Base-by-base conservation (phyloP, 495 filamentous ascomycete genomes). In the Aspergillus affinis region DNA sequence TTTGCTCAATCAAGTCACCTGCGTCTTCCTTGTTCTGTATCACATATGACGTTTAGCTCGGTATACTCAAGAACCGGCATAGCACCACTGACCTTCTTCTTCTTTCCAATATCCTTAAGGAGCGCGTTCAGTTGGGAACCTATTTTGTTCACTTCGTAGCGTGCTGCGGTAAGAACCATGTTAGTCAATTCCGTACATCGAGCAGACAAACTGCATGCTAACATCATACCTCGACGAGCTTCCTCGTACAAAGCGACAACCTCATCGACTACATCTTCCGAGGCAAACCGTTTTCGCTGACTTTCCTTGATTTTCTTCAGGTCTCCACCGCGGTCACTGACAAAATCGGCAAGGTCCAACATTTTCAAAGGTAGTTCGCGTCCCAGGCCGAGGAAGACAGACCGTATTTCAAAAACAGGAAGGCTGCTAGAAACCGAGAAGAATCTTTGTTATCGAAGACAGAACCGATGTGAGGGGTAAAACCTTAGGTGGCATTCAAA, bases 171-270 rank as follows among this genome's bases (percentile, higher is more conserved):
- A 55, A 6, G n/a, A 46, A 21, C 58, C 26, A 69, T 49, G 12
- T 60, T 53, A 17, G 51, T 30, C 30, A 13, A 36, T 10, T 26
- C 15, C 45, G 36, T 55, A 21, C 30, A 20, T 41, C 9, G 23
- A 19, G 23, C 1, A 10, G 21, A 4, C 23, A 44, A 26, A 18
- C 5, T 7, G 55, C 17, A 1, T n/a, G 2, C 51, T 4, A 49
- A 36, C 51, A 26, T 54, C 69, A 55, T 80, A 90, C 90, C 92
- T 72, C 78, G 84, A 56, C 91, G 84, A 68, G 93, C 90, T 65
- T 95, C 92, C 70, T 96, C 91, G 63, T 86, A 98, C 65, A 96
- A 79, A 15, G 81, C 82, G 65, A 96, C 91, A 45, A 98, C 86
- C 75, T 96, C 89, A 75, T 98, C 95, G 32, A 98, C 94, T 26